phyloP scores from a whole-genome alignment of 2,329 filamentous ascomycete genomes.

The Monosporascus sp. region DNA sequence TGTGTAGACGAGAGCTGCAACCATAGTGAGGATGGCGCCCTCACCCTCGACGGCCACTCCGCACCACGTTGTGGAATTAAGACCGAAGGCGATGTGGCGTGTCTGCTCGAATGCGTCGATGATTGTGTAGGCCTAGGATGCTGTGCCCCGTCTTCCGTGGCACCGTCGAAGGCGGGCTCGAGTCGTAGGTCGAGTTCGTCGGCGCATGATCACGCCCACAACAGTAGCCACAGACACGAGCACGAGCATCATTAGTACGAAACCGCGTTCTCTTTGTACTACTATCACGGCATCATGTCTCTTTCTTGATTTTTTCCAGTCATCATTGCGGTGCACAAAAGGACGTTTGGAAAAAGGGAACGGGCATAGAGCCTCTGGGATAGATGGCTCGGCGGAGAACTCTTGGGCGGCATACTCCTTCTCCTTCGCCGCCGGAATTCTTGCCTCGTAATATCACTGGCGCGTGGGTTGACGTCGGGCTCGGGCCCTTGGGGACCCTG shows the following conservation, averaged over 20 bases:
- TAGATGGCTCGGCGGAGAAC: too few relatives aligned
- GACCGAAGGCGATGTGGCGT: conserved; percentile 27
- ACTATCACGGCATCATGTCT: too few relatives aligned
- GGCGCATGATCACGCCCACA: conserved; percentile 20
- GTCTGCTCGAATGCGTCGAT: conserved; percentile 48
- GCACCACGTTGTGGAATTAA: conserved; percentile 9
- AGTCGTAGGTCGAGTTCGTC: conserved; percentile 28
- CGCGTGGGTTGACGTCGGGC: too few relatives aligned
- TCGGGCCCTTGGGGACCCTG: too few relatives aligned
- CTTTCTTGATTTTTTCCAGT: too few relatives aligned
- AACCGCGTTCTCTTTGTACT: too few relatives aligned
- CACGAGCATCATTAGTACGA: background rate
- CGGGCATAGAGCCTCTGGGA: too few relatives aligned
- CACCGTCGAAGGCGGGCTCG: conserved; percentile 24
- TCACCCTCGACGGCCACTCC: conserved; percentile 18
- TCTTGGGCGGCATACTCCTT: too few relatives aligned
- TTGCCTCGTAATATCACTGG: too few relatives aligned
- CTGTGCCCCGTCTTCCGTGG: conserved; percentile 27
- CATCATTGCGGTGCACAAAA: too few relatives aligned
- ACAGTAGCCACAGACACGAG: conserved; percentile 6
- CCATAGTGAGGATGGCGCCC: conserved; percentile 27
- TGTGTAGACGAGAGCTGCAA: conserved; percentile 46
- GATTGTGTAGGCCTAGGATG: conserved; percentile 41
- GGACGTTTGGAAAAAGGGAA: too few relatives aligned
- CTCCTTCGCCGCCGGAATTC: too few relatives aligned